phyloP scores from a whole-genome alignment of 306 rosid species.

The Vigna reflexopilosa region DNA sequence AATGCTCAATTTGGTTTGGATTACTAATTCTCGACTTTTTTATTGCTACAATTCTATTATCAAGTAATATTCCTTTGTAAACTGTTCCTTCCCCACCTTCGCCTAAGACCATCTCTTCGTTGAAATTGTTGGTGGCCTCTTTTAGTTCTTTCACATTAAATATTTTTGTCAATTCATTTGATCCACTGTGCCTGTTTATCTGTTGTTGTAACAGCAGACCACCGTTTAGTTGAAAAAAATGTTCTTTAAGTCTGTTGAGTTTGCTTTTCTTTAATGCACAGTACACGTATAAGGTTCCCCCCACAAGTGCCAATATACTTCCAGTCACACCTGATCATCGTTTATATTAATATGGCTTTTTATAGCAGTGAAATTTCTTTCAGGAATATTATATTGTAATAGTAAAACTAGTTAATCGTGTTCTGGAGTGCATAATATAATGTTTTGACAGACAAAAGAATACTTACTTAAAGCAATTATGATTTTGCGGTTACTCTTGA shows the following conservation, averaged over 20 bases:
- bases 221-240: conserved; percentile 55
- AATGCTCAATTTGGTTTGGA: conserved; percentile 50
- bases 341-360: background rate
- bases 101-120: conserved; percentile 47
- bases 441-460: no score
- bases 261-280: conserved; percentile 45
- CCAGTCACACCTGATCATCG: conserved; percentile 36
- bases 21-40: conserved; percentile 56
- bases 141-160: conserved; percentile 45
- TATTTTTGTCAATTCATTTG: conserved; percentile 28
- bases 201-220: conserved; percentile 50
- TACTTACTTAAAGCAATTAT: conserved; percentile 35
- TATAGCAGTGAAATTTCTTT: background rate
- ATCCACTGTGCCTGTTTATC: conserved; percentile 18
- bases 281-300: conserved; percentile 40
- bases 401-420: background rate
- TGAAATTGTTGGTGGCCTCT: conserved; percentile 54
- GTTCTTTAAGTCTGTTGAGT: conserved; percentile 40
- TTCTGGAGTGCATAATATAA: background rate
- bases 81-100: conserved; percentile 57
- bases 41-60: conserved; percentile 47
- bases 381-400: background rate
- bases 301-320: conserved; percentile 20
- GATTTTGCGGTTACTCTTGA: background rate
- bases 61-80: conserved; percentile 49